These are phyloP conservation scores for Magnolia changhungtana DNA, from an alignment of 164 flowering plant genomes.

Conservation along the genomic window DNA sequence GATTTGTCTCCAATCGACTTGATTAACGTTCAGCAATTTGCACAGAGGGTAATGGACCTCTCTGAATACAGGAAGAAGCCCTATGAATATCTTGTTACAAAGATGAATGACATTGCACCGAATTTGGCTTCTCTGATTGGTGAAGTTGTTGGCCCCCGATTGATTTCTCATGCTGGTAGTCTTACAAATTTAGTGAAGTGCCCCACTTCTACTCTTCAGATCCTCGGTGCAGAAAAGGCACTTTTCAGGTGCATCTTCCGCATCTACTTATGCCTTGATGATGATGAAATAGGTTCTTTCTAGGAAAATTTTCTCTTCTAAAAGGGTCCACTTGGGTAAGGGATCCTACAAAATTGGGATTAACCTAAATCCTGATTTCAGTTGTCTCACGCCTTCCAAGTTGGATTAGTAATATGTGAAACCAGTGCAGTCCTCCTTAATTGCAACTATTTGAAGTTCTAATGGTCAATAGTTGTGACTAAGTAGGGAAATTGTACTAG, in stretches of 20 bases:
- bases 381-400: too few relatives aligned
- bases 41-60: conserved; percentile 91
- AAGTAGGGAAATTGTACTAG: too few relatives aligned
- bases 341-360: too few relatives aligned
- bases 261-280: neutral
- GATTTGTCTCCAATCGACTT: conserved; percentile 85
- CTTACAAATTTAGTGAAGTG: conserved; percentile 96
- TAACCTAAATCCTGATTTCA: too few relatives aligned
- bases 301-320: neutral
- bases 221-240: conserved; percentile 99
- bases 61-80: conserved; percentile 83
- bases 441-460: too few relatives aligned
- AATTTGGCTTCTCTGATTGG: conserved; percentile 95
- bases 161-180: conserved; percentile 99
- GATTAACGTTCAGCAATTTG: conserved; percentile 86
- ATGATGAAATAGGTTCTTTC: neutral
- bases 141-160: conserved; percentile 92
- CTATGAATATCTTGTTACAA: conserved; percentile 82
- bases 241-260: too few relatives aligned
- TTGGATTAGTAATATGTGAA: too few relatives aligned
- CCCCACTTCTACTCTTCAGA: conserved; percentile 98
- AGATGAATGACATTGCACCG: conserved; percentile 97
- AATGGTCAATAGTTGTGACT: too few relatives aligned
- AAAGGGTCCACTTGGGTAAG: neutral
- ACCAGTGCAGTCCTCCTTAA: too few relatives aligned